Evolutionary conservation across 2,329 filamentous ascomycete genomes (phyloP), one percentile per base, ranked within the genome.

Genomic region (Claviceps lovelessii): DNA sequence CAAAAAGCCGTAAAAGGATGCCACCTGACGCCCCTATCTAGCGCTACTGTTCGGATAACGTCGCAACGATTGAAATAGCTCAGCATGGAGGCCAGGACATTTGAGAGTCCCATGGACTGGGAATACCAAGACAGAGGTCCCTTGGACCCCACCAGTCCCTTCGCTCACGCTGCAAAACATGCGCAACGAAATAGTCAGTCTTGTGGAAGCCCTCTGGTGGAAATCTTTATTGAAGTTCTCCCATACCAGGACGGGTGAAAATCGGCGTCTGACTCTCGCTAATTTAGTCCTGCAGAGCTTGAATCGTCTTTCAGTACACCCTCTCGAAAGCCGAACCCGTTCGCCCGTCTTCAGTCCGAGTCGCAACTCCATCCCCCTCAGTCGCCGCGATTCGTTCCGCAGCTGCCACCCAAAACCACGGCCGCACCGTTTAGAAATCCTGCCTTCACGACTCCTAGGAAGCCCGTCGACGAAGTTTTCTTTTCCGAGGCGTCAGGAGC

Each of bases 51-150:
- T 35, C 17, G 7, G n/a, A 52, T 29, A 44, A 44, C 17, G 47
- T 37, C 51, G n/a, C 7, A 13, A 46, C 39, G 13, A n/a, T 31
- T 48, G 29, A 17, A 11, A 6, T 42, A 33, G 23, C 37, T 15
- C 39, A 59, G 54, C 60, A 81, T 79, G 74, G 73, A 79, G 54
- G 73, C 73, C 60, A 73, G 81, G 61, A 80, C 76, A 2, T 76
- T 72, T 59, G 80, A 84, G 67, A 73, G 78, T 58, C 80, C 73
- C 58, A 85, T 85, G 81, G 81, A 84, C 61, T 85, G 79, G 78
- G 79, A 84, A 64, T 84, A 81, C 65, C 76, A 83, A 61, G 74
- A 72, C 57, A 67, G 71, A 50, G 79, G 76, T 1, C 80, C 79
- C 19, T 67, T 80, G 57, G 81, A 84, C 67, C 75, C 74, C 19